Base-by-base conservation (phyloP, 169 alveolate species). In the Toxoplasma gondii region DNA sequence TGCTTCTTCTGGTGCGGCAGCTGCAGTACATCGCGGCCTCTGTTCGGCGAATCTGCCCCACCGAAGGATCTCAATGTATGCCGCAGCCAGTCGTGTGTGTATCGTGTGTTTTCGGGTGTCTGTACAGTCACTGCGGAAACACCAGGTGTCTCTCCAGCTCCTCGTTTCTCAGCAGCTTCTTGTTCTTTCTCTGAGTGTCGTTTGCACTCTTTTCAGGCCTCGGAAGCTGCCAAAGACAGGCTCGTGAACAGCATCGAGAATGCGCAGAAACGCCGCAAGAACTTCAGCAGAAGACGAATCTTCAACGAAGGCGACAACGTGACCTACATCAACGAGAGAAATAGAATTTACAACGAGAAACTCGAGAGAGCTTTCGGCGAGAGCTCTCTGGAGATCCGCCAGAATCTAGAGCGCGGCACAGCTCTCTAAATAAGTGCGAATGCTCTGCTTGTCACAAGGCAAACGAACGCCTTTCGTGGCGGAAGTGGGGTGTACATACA, bases 351-450 rank as follows among this genome's bases (percentile, higher is more conserved):
- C 94, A 98, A 98, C 97, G 94, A 97, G 95, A 98, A 97, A 91
- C 94, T 98, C 82, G 98, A 98, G 69, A 88, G 99, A 64, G 94
- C 97, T 64, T 98, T 97, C 94, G 98, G 98, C 17, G 96, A 95
- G 64, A 97, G 97, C 93, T 94, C 98, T 36, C 95, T 94, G 67
- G 99, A 97, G 90, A 96, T 97, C 96, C 97, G 96, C 93, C 98
- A 96, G 88, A 98, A 98, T 94, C 92, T 98, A 93, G 99, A 98
- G 92, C 95, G 99, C 49, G 99, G 99, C 39, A 97, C 99, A 24
- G 99, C 99, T 43, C 91, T 98, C 78, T 98, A 82, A 49, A 43
- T 5, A 10, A 4, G 22, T 49, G 58, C 12, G 58, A 4, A 49
- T 49, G 22, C 12, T 4, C 58, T 49, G 58, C 22, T 49, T 12